Percentiles rank a stretch among this genome's conserved stretches.
Evolutionary conservation across 306 rosid genomes (phyloP).

Genomic region (Pterocarpus santalinus): DNA sequence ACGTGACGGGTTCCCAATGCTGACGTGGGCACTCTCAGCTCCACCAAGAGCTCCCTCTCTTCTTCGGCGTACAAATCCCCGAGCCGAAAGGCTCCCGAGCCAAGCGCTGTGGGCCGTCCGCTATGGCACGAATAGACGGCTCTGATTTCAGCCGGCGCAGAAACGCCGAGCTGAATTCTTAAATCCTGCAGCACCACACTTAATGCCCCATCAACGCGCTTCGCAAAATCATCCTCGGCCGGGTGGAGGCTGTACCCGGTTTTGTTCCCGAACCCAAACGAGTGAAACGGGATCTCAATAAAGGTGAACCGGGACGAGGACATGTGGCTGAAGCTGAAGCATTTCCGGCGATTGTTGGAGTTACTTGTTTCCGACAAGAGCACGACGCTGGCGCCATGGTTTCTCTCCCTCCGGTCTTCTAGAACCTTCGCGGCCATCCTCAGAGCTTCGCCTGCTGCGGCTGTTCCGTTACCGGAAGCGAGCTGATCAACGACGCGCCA

Average conservation of each 20-base stretch:
- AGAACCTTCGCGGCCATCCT: slow-evolving; percentile 65
- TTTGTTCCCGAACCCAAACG: slow-evolving; percentile 52
- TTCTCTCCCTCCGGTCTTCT: slow-evolving; percentile 68
- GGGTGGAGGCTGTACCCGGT: neutral
- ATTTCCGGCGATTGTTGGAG: slow-evolving; percentile 30
- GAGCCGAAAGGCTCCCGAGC: slow-evolving; percentile 53
- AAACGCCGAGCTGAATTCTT: slow-evolving; percentile 60
- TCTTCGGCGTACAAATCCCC: slow-evolving; percentile 75
- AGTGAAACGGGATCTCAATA: slow-evolving; percentile 67
- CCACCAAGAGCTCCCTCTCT: slow-evolving; percentile 67
- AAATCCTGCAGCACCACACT: slow-evolving; percentile 66
- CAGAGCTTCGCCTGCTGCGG: slow-evolving; percentile 53
- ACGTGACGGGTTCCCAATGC: slow-evolving; percentile 51
- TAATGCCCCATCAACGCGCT: slow-evolving; percentile 38
- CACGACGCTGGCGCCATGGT: slow-evolving; percentile 60
- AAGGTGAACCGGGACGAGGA: slow-evolving; percentile 55
- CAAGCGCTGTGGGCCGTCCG: slow-evolving; percentile 55
- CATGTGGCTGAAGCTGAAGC: slow-evolving; percentile 23
- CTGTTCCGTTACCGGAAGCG: slow-evolving; percentile 48
- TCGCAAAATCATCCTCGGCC: neutral
- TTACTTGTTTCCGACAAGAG: slow-evolving; percentile 46
- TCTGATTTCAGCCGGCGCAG: slow-evolving; percentile 55
- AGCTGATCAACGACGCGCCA: slow-evolving; percentile 63
- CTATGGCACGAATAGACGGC: slow-evolving; percentile 55
- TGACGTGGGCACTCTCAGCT: slow-evolving; percentile 54